Evolutionary conservation across 2,329 filamentous ascomycete genomes (phyloP).

Genomic region (Colletotrichum sp.): DNA sequence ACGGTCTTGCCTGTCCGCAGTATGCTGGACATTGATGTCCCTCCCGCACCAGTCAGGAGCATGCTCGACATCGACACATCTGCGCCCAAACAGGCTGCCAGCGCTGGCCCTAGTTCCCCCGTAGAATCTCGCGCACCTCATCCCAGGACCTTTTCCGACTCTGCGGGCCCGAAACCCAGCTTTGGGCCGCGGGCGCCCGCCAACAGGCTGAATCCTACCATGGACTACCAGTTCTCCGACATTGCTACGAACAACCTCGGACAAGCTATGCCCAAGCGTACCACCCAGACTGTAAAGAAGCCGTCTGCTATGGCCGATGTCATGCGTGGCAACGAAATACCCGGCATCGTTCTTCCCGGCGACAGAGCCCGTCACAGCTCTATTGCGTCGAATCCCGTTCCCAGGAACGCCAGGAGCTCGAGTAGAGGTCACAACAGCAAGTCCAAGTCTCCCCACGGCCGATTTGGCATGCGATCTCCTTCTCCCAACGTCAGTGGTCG

Average conservation of each 20-base stretch:
- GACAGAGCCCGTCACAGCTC: slow-evolving; percentile 48
- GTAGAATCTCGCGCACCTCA: slow-evolving; percentile 43
- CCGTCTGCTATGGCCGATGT: slow-evolving; percentile 55
- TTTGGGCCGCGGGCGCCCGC: slow-evolving; percentile 41
- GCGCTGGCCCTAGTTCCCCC: slow-evolving; percentile 50
- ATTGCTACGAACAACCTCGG: slow-evolving; percentile 59
- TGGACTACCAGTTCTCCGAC: slow-evolving; percentile 66
- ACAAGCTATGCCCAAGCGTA: slow-evolving; percentile 55
- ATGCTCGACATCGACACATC: slow-evolving; percentile 57
- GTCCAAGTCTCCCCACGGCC: slow-evolving; percentile 61
- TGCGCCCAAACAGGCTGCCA: slow-evolving; percentile 37
- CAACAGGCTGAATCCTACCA: slow-evolving; percentile 34
- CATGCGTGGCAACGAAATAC: slow-evolving; percentile 56
- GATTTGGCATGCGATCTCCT: slow-evolving; percentile 34
- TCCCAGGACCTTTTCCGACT: slow-evolving; percentile 63
- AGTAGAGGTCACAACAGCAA: slow-evolving; percentile 42
- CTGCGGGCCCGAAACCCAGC: slow-evolving; percentile 46
- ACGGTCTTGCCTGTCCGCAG: slow-evolving; percentile 63
- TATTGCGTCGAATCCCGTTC: slow-evolving; percentile 30
- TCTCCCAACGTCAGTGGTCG: slow-evolving; percentile 20
- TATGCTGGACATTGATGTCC: slow-evolving; percentile 66
- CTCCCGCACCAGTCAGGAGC: slow-evolving; percentile 49
- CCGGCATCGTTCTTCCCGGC: slow-evolving; percentile 53
- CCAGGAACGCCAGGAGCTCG: slow-evolving; percentile 23
- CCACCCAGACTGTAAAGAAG: slow-evolving; percentile 48